Percentiles rank a stretch among this genome's conserved stretches.
phyloP scores from a whole-genome alignment of 129 eudicot species.

The Flaveria ramosissima region DNA sequence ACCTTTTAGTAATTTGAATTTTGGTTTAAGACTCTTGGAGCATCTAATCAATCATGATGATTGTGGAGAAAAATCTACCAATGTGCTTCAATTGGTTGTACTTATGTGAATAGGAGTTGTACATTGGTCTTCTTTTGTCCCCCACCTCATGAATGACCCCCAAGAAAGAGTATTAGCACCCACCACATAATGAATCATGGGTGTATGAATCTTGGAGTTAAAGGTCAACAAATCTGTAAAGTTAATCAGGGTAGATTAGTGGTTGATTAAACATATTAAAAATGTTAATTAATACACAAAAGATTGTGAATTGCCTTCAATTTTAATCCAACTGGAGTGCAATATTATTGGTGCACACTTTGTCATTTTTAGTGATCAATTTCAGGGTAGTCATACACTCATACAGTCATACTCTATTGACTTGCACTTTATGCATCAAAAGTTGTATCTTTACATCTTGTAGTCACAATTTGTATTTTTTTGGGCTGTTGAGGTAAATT shows the following conservation, averaged over 20 bases:
- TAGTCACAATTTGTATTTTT: background rate
- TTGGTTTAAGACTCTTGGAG: constrained; percentile 17
- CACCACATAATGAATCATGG: constrained; percentile 33
- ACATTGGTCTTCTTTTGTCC: constrained; percentile 31
- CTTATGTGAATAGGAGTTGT: constrained; percentile 21
- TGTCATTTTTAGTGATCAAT: too few species aligned
- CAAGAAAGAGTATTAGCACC: constrained; percentile 31
- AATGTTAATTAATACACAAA: background rate
- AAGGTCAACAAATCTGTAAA: constrained; percentile 40
- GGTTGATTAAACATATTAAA: constrained; percentile 25
- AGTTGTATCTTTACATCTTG: constrained; percentile 8
- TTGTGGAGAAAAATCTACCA: constrained; percentile 15
- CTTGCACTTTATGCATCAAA: constrained; percentile 15
- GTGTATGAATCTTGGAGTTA: constrained; percentile 53
- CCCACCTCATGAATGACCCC: constrained; percentile 35
- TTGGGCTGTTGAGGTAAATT: background rate
- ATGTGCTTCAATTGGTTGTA: constrained; percentile 25
- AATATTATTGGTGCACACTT: too few species aligned
- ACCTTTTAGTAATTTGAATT: constrained; percentile 26
- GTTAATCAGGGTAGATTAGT: constrained; percentile 22
- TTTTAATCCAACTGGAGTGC: constrained; percentile 18
- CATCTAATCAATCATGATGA: constrained; percentile 24
- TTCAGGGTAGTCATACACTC: too few species aligned
- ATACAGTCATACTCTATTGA: constrained; percentile 13
- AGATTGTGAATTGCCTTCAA: background rate